Conservation (phyloP, 495 filamentous ascomycete species). For the Penicillium tannophilum region DNA sequence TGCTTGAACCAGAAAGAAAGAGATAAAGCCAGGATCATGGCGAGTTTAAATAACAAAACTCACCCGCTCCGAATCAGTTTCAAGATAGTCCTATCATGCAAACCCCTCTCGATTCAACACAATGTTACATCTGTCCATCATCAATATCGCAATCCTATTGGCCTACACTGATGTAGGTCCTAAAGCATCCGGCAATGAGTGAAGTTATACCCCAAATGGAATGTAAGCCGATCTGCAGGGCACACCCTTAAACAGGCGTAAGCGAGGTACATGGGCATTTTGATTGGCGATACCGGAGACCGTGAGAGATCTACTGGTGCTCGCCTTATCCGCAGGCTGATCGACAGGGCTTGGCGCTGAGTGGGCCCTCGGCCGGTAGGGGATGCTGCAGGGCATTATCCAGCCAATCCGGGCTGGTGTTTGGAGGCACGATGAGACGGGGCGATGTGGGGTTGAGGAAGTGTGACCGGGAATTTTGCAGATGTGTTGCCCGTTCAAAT, state of each 20-base stretch:
- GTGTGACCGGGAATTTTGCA: background rate
- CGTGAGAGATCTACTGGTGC: conserved; percentile 26
- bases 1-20: too few relatives aligned
- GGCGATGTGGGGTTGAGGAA: background rate
- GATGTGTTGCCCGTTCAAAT: background rate
- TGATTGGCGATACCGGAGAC: conserved; percentile 13
- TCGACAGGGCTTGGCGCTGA: conserved; percentile 2
- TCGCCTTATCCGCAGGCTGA: conserved; percentile 2
- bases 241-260: background rate
- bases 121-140: conserved; percentile 8
- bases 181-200: background rate
- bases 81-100: background rate
- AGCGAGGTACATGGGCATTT: background rate
- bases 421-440: conserved; percentile 11
- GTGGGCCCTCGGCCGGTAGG: background rate
- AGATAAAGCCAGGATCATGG: background rate
- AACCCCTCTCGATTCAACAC: background rate
- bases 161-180: conserved; percentile 1
- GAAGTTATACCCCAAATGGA: conserved; percentile 15
- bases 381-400: conserved; percentile 8
- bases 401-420: conserved; percentile 3
- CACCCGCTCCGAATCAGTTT: background rate
- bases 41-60: background rate
- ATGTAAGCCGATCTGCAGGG: conserved; percentile 23
- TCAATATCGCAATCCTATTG: conserved; percentile 14